A percentile compares a stretch with the other conserved stretches of the same genome.
phyloP scores from a whole-genome alignment of 768 basidiomycete genomes.

The Boletus subparvulus region DNA sequence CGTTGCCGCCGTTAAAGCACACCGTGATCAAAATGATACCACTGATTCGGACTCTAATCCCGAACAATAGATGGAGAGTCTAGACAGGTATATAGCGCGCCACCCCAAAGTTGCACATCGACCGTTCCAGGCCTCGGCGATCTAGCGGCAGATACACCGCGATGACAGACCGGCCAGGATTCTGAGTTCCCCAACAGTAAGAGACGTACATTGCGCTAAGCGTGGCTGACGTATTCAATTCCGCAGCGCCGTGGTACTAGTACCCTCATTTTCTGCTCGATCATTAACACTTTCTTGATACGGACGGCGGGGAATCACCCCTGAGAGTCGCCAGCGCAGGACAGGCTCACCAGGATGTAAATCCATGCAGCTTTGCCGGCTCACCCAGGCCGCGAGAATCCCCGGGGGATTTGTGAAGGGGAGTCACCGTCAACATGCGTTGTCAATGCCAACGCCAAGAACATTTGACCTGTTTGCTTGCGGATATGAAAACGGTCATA shows the following conservation, averaged over 20 bases:
- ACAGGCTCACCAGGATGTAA: background rate
- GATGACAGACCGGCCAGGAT: background rate
- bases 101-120: background rate
- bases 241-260: background rate
- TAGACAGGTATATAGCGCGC: background rate
- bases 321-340: background rate
- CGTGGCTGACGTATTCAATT: background rate
- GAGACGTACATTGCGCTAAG: background rate
- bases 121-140: background rate
- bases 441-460: background rate
- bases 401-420: background rate
- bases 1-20: background rate
- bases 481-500: conserved; percentile 7
- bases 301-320: no score
- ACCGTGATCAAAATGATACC: background rate
- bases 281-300: background rate
- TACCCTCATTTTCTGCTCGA: background rate
- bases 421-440: conserved; percentile 3
- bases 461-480: background rate
- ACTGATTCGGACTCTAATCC: background rate
- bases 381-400: background rate
- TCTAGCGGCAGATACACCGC: background rate
- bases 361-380: background rate
- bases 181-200: background rate
- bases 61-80: background rate